These are phyloP conservation scores for Tuctoria greenei DNA, from an alignment of 176 grass and related monocot species.

Conservation along the genomic window DNA sequence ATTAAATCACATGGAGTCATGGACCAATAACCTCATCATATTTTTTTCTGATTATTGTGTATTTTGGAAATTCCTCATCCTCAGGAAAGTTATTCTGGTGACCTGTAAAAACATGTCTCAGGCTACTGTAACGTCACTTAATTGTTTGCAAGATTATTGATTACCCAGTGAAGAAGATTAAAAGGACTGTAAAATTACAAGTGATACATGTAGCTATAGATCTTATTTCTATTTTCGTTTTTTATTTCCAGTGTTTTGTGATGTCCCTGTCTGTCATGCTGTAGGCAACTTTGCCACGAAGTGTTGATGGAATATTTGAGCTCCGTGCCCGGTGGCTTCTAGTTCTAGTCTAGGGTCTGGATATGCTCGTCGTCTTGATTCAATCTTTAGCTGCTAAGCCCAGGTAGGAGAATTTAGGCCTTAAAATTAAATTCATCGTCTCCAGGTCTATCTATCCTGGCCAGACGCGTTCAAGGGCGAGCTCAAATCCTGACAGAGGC, in stretches of 20 bases:
- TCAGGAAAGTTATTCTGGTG: constrained; percentile 6
- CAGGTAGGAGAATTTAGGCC: background rate
- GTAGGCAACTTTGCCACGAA: too few species aligned
- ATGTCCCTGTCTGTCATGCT: too few species aligned
- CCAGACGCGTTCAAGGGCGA: background rate
- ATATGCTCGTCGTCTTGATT: background rate
- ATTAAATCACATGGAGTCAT: constrained; percentile 11
- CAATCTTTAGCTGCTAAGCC: background rate
- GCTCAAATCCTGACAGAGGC: background rate
- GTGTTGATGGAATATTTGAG: too few species aligned
- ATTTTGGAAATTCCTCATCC: constrained; percentile 36
- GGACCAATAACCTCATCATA: constrained; percentile 4
- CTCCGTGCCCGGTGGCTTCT: too few species aligned
- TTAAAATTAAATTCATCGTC: too few species aligned
- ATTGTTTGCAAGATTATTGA: constrained; percentile 6
- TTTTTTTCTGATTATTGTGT: constrained; percentile 36
- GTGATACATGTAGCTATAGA: too few species aligned
- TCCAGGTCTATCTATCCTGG: background rate
- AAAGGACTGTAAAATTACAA: too few species aligned
- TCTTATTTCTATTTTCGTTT: too few species aligned
- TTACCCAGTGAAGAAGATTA: background rate
- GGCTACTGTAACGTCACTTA: constrained; percentile 9
- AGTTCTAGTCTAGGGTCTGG: background rate
- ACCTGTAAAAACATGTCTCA: constrained; percentile 31
- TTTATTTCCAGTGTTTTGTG: too few species aligned